Base-by-base conservation (phyloP, 2,329 filamentous ascomycete genomes). In the Orbilia brochopaga region DNA sequence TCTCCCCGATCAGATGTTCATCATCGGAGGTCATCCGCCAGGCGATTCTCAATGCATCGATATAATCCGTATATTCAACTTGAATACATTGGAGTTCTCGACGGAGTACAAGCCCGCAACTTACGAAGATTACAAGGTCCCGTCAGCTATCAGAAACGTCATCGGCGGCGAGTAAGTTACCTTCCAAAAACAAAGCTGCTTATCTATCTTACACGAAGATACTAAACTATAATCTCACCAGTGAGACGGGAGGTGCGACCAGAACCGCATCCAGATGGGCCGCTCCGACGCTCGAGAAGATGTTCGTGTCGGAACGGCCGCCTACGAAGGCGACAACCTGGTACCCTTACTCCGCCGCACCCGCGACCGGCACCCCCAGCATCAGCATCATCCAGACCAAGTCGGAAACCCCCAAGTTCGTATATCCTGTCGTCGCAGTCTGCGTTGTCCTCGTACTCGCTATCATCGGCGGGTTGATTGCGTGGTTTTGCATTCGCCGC, bases 1-100 rank as follows among this genome's bases (percentile, higher is more conserved):
- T 11, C 72, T 81, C 55, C 80, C 81, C 2, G 79, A 82, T 58
- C 63, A 73, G 10, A 76, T 77, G 75, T 75, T 77, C 64, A 70
- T 74, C 23, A 24, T 77, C n/a, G 76, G 76, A 42, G 76, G 76
- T 11, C 42, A 61, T 0, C 52, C 67, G 11, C 35, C 52, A 27
- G 56, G 24, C 32, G 5, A 40, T 2, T 53, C 51, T 66, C 42
- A 42, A 19, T 56, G 77, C 8, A 74, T 75, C 27, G 77, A 76
- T 1, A 70, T 79, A 19, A 75, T 81, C 46, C 76, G 78, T 32
- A 74, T 76, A 17, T 76, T 77, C 44, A 76, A 77, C 53, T 27
- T 77, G 56, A 77, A 77, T 55, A 77, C 67, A 17, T 51, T 74
- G 7, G 17, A 74, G 15, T 76, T 74, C 50, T 53, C 70, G 51